Base-by-base conservation (phyloP, 202 grass and related monocot species). In the Schoenoplectus triqueter region DNA sequence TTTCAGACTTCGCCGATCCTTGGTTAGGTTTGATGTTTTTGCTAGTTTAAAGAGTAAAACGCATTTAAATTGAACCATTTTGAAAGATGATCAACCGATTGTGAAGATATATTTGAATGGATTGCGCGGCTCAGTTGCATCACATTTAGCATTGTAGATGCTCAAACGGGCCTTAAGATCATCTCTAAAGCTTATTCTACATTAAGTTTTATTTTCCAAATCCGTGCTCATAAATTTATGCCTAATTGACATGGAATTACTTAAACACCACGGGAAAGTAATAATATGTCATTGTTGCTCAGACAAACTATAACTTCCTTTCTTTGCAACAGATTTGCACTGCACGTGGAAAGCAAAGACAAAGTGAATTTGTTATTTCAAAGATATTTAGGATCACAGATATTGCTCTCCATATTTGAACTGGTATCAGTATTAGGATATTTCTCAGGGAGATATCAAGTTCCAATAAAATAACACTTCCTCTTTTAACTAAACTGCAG, bases 241-340 rank as follows among this genome's bases (percentile, higher is more conserved):
- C 51, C 14, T 18, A 17, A 60, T 44, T 78, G 54, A 60, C 39
- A 13, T 77, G 21, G 18, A 31, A 76, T 76, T 14, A 15, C 39
- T 8, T 60, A 3, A 49, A 78, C 11, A 44, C 13, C 54, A 45
- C 15, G 59, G 6, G 3, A 15, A 78, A 52, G 49, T 41, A 8
- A 56, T 51, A 78, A 41, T 6, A 7, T 78, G 21, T n/a, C 51
- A 78, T 57, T 6, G 73, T 59, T 78, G 73, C 11, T 78, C 11
- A 7, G 8, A 42, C 52, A 41, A 57, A 59, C 31, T 78, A 59
- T 75, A 75, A 4, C 10, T 75, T 14, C 10, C 2, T 40, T 42
- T 68, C 21, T 2, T 68, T 10, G 20, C 7, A 11, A 73, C 21
- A 73, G 10, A 20, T 5, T 73, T 73, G 3, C n/a, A 72, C 8